Evolutionary conservation across 441 rosid genomes (phyloP).

Genomic region (Flueggea neowawraea): DNA sequence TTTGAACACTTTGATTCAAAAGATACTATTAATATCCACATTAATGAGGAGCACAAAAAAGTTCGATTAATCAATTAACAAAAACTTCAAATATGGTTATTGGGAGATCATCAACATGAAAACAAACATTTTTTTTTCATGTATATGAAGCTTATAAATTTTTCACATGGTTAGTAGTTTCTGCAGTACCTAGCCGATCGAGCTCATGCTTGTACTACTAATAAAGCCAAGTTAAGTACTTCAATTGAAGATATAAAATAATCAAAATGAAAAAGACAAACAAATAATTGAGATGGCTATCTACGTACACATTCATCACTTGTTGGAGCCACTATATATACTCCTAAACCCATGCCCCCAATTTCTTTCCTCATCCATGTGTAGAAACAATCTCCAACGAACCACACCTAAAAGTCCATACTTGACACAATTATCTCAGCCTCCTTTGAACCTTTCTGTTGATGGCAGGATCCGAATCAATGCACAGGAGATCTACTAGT

Average conservation of each 20-base stretch:
- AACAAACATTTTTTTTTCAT: no score
- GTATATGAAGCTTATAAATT: no score
- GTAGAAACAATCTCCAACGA: neutral
- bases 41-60: no score
- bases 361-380: constrained; percentile 4
- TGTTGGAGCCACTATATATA: constrained; percentile 11
- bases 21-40: no score
- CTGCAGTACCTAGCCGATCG: no score
- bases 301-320: constrained; percentile 4
- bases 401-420: neutral
- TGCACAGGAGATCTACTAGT: constrained; percentile 13
- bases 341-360: neutral
- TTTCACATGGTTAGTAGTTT: no score
- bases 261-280: constrained; percentile 16
- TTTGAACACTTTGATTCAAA: no score
- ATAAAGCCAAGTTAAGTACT: neutral
- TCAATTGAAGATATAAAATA: neutral
- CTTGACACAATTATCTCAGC: neutral
- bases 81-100: no score
- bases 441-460: neutral
- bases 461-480: constrained; percentile 31
- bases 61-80: no score
- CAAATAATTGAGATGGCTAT: constrained; percentile 18
- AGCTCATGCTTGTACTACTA: no score
- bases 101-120: no score